phyloP scores from a whole-genome alignment of 257 asterid genomes.

The Datura wrightii region DNA sequence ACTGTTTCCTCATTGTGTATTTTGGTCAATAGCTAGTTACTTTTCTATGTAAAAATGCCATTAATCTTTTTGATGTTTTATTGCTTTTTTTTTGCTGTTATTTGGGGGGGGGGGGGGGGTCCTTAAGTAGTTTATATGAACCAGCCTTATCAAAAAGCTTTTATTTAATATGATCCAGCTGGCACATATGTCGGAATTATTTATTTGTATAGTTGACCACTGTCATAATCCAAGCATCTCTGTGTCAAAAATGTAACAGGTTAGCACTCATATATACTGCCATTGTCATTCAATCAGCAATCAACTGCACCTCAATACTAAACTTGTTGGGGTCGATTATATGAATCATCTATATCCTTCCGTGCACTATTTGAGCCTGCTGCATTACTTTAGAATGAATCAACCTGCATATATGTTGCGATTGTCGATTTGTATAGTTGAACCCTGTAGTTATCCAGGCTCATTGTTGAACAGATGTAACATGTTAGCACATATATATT shows the following conservation, averaged over 20 bases:
- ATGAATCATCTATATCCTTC: slow-evolving; percentile 1
- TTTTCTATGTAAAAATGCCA: slow-evolving; percentile 4
- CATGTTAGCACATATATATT: neutral
- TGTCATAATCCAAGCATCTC: neutral
- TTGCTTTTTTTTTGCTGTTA: neutral
- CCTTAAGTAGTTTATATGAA: neutral
- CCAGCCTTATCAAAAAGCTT: neutral
- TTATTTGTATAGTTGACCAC: neutral
- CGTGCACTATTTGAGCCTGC: neutral
- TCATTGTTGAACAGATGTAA: neutral
- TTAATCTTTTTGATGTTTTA: neutral
- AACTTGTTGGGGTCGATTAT: neutral
- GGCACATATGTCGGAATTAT: neutral
- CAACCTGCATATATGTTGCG: slow-evolving; percentile 21
- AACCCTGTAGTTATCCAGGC: slow-evolving; percentile 15
- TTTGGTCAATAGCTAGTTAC: slow-evolving; percentile 16
- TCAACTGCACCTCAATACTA: neutral
- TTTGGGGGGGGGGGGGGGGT: neutral
- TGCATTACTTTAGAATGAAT: neutral
- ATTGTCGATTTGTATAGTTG: slow-evolving; percentile 9
- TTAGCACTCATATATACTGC: neutral
- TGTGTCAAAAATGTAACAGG: neutral
- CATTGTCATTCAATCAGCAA: neutral
- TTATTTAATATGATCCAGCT: neutral
- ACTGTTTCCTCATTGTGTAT: slow-evolving; percentile 19